Percentiles rank a stretch among this genome's conserved stretches.
These are phyloP conservation scores for Avena eriantha DNA, from an alignment of 176 grass and related monocot genomes.

Conservation along the genomic window DNA sequence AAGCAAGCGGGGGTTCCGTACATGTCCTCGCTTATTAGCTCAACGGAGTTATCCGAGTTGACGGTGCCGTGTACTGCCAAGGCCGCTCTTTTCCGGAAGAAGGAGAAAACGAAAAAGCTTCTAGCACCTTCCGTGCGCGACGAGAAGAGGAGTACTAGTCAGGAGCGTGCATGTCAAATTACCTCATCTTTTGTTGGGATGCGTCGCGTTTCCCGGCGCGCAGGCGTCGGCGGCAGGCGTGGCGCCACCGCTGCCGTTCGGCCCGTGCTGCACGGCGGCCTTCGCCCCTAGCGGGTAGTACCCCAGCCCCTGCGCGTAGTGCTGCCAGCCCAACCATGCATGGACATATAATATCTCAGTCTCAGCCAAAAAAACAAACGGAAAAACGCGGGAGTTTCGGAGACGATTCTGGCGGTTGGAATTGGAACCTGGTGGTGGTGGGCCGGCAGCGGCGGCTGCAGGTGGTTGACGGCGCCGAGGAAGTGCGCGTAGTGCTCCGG, in stretches of 20 bases:
- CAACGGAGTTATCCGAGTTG: not conserved
- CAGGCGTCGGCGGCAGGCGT: conserved; percentile 21
- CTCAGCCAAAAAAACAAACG: not conserved
- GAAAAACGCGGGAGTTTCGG: not conserved
- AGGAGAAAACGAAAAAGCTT: not conserved
- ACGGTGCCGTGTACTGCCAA: not conserved
- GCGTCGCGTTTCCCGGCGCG: conserved; percentile 25
- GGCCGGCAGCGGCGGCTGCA: conserved; percentile 20
- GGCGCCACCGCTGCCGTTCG: conserved; percentile 5
- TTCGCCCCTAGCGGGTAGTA: conserved; percentile 66
- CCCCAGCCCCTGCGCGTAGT: conserved; percentile 62
- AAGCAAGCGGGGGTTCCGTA: not conserved
- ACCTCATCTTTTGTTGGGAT: conserved; percentile 56
- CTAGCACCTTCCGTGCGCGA: not conserved
- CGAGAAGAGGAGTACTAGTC: not conserved
- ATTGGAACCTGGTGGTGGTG: conserved; percentile 15
- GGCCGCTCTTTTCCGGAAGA: not conserved
- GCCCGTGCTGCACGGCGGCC: conserved; percentile 39
- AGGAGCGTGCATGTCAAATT: not conserved
- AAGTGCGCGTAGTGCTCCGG: conserved; percentile 62
- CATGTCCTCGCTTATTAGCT: not conserved
- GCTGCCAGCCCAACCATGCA: conserved; percentile 23
- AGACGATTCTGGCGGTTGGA: conserved; percentile 18
- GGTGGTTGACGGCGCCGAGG: conserved; percentile 55
- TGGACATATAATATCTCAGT: not conserved